Evolutionary conservation across 2,329 filamentous ascomycete species (phyloP), one percentile per base, ranked within the genome.

Genomic region (Exophiala spinifera): DNA sequence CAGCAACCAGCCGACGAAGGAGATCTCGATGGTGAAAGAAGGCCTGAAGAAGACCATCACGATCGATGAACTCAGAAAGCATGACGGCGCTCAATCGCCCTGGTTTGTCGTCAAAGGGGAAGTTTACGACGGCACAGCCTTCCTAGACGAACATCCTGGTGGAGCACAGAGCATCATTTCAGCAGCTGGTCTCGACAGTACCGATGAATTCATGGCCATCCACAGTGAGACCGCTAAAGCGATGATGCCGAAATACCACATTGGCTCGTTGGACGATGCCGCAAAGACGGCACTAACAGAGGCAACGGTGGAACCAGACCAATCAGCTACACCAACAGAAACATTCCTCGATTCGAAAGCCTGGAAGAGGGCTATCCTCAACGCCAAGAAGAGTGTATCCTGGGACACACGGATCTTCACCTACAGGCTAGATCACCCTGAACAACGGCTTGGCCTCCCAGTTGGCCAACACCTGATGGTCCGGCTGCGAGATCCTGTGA

Each of bases 101-200:
- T 96, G 91, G 90, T 96, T 96, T 65, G 85, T 95, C 3, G 80
- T 96, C 10, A 85, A 91, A 55, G 88, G 90, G 0, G 85, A 96
- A 64, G 90, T 96, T 0, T 96, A 95, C 64, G 87, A 96, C 65
- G 91, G 91, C 4, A 91, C 88, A 1, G 72, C 74, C 1, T 96
- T 94, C 67, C 74, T 96, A 13, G 81, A 90, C 57, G 87, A 79
- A 1, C 91, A 96, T 68, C 91, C 91, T 0, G 91, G 91, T 48
- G 91, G 91, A 47, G 89, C 89, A 2, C 83, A 87, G 60, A 94
- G 89, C 64, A 96, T 96, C 66, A 79, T 87, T 49, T 86, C 85
- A 23, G 89, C 86, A 2, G 91, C 90, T n/a, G 90, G 85, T 0
- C 77, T 88, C 64, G 91, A 96, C 70, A 82, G 82, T 8, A 88